Conservation (phyloP, 305 asterid genomes). For the Plantago lanceolata region DNA sequence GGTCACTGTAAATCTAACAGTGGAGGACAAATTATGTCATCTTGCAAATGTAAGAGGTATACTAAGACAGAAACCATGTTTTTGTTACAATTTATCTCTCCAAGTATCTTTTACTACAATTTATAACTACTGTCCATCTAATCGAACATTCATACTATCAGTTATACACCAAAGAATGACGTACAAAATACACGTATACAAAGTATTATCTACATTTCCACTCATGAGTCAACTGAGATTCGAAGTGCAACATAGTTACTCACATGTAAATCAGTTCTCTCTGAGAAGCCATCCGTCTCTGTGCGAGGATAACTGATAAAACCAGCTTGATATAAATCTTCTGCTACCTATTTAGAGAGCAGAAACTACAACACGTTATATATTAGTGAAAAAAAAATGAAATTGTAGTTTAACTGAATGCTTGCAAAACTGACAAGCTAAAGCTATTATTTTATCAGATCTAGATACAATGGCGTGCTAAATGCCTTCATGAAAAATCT, state of each 20-base stretch:
- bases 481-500: no score
- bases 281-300: conserved; percentile 86
- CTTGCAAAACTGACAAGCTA: background rate
- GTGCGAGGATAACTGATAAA: conserved; percentile 99
- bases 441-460: background rate
- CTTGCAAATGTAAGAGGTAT: background rate
- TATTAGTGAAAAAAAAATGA: no score
- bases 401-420: background rate
- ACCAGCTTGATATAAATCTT: conserved; percentile 94
- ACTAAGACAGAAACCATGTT: background rate
- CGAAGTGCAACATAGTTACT: conserved; percentile 26
- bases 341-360: conserved; percentile 65
- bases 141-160: background rate
- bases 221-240: conserved; percentile 21
- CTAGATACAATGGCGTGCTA: no score
- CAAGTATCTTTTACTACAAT: background rate
- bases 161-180: background rate
- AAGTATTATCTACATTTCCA: conserved; percentile 10
- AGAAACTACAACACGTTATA: background rate
- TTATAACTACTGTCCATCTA: background rate
- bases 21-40: background rate
- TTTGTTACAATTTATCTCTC: background rate
- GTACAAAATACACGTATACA: background rate
- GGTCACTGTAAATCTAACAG: background rate
- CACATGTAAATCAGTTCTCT: conserved; percentile 68